Conservation (phyloP, 352 stramenopile genomes). For the Phytophthora fragariae region DNA sequence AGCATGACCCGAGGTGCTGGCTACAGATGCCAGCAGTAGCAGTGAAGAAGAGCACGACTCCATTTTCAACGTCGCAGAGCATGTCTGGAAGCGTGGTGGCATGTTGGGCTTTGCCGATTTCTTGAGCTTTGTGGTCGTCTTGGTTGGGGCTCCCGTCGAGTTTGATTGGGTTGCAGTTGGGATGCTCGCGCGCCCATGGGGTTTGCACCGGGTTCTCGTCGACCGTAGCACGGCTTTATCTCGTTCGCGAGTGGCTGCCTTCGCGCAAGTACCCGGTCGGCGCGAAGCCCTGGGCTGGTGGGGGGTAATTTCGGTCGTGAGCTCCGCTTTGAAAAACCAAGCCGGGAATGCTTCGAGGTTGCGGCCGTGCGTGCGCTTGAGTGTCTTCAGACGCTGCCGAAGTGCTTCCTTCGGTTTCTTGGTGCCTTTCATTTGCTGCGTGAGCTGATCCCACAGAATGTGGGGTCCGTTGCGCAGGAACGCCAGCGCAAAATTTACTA, state of each 20-base stretch:
- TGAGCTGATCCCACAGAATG: slow-evolving; percentile 46
- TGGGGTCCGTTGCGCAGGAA: slow-evolving; percentile 21
- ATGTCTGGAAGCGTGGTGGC: slow-evolving; percentile 9
- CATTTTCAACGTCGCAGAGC: not conserved
- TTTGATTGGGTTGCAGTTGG: not conserved
- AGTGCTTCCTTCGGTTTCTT: slow-evolving; percentile 47
- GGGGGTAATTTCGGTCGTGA: not conserved
- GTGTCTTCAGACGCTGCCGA: slow-evolving; percentile 61
- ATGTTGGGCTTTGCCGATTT: not conserved
- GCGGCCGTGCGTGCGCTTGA: slow-evolving; percentile 56
- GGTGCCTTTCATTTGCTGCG: slow-evolving; percentile 34
- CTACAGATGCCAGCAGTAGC: slow-evolving; percentile 40
- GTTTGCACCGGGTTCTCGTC: slow-evolving; percentile 3
- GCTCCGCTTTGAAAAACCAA: slow-evolving; percentile 50
- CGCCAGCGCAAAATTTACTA: slow-evolving; percentile 50
- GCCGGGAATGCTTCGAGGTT: slow-evolving; percentile 41
- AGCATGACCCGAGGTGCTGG: slow-evolving; percentile 8
- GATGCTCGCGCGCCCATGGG: not conserved
- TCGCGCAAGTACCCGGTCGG: not conserved
- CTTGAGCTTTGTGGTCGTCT: slow-evolving; percentile 4
- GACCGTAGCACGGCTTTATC: slow-evolving; percentile 8
- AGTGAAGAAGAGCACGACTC: slow-evolving; percentile 26
- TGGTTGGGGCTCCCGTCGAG: not conserved
- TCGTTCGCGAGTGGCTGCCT: not conserved
- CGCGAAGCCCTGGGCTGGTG: not conserved